phyloP scores from a whole-genome alignment of 352 stramenopile genomes.

The Pythium aphanidermatum region DNA sequence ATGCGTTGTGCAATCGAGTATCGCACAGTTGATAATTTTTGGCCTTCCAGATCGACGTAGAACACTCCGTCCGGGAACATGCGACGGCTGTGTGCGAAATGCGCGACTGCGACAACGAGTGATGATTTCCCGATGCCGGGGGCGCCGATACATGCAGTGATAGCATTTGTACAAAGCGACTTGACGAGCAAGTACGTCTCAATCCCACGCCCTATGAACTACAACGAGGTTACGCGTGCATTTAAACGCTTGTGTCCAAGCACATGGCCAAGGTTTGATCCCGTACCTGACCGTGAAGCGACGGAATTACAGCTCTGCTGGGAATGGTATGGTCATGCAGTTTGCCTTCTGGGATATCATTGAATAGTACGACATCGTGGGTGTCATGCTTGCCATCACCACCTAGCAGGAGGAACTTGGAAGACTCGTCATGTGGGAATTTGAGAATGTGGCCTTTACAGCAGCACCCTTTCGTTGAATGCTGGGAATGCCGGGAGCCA shows the following conservation, averaged over 20 bases:
- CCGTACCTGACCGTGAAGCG: slow-evolving; percentile 56
- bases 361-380: slow-evolving; percentile 70
- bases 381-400: slow-evolving; percentile 19
- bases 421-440: slow-evolving; percentile 76
- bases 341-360: slow-evolving; percentile 50
- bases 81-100: slow-evolving; percentile 69
- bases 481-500: slow-evolving; percentile 57
- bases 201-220: slow-evolving; percentile 75
- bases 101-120: slow-evolving; percentile 69
- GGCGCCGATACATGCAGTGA: slow-evolving; percentile 68
- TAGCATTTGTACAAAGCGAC: slow-evolving; percentile 49
- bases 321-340: slow-evolving; percentile 48
- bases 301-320: slow-evolving; percentile 61
- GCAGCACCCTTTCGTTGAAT: slow-evolving; percentile 55
- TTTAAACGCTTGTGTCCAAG: too few species aligned
- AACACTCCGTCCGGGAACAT: slow-evolving; percentile 75
- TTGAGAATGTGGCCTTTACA: slow-evolving; percentile 55
- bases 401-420: slow-evolving; percentile 74
- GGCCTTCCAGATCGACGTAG: slow-evolving; percentile 76
- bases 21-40: slow-evolving; percentile 69
- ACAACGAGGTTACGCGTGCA: too few species aligned
- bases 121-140: slow-evolving; percentile 80
- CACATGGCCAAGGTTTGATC: too few species aligned
- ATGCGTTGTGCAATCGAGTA: slow-evolving; percentile 78
- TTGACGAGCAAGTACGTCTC: slow-evolving; percentile 74